phyloP scores from a whole-genome alignment of 2,329 filamentous ascomycete species.

The Penicillium expansum region DNA sequence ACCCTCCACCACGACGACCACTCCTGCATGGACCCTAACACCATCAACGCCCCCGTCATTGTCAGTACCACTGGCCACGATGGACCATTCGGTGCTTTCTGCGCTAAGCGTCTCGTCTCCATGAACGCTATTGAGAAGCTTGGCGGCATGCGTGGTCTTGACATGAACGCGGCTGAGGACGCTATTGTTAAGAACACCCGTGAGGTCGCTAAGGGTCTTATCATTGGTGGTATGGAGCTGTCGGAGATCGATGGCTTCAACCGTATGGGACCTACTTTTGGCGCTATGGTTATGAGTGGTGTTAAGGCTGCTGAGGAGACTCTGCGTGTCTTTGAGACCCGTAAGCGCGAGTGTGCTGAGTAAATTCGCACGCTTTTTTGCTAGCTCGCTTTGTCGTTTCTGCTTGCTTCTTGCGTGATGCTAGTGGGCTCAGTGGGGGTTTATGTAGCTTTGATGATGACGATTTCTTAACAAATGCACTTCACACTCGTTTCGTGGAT shows the following conservation, averaged over 20 bases:
- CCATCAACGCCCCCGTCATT: slow-evolving; percentile 85
- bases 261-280: slow-evolving; percentile 86
- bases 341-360: slow-evolving; percentile 72
- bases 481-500: slow-evolving; percentile 21
- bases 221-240: slow-evolving; percentile 94
- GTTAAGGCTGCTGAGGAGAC: slow-evolving; percentile 91
- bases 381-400: not conserved
- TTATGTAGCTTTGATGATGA: slow-evolving; percentile 11
- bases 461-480: slow-evolving; percentile 16
- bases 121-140: slow-evolving; percentile 82
- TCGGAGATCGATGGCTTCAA: slow-evolving; percentile 88
- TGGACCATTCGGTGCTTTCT: slow-evolving; percentile 86
- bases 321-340: slow-evolving; percentile 70
- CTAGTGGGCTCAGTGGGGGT: not conserved
- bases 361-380: slow-evolving; percentile 30
- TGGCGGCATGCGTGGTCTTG: slow-evolving; percentile 86
- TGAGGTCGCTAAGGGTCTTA: slow-evolving; percentile 81
- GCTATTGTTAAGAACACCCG: slow-evolving; percentile 90
- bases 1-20: slow-evolving; percentile 85
- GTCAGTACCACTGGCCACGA: slow-evolving; percentile 92
- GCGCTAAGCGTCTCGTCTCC: slow-evolving; percentile 82
- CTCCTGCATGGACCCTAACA: slow-evolving; percentile 96
- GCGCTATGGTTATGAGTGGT: slow-evolving; percentile 82
- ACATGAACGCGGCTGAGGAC: slow-evolving; percentile 90
- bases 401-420: not conserved